phyloP scores from a whole-genome alignment of 495 filamentous ascomycete genomes.

The Viridothelium virens region DNA sequence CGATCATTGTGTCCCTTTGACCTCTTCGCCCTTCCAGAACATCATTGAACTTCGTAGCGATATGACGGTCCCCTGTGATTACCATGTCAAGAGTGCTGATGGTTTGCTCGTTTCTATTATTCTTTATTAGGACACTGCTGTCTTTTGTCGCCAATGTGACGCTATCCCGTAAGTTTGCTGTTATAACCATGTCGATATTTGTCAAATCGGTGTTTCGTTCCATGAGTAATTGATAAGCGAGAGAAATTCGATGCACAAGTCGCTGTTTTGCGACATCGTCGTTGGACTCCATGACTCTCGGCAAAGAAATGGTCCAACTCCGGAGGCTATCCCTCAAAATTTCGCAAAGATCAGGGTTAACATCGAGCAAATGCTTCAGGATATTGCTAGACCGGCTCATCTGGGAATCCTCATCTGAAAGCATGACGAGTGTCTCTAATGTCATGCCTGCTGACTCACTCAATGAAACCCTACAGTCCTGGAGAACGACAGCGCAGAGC shows the following conservation, averaged over 20 bases:
- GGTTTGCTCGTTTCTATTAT: conserved; percentile 31
- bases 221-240: conserved; percentile 60
- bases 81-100: conserved; percentile 19
- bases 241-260: conserved; percentile 64
- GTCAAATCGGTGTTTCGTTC: conserved; percentile 59
- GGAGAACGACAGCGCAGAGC: conserved; percentile 65
- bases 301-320: conserved; percentile 71
- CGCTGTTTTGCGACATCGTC: conserved; percentile 70
- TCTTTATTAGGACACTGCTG: conserved; percentile 16
- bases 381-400: conserved; percentile 36
- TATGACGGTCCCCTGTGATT: neutral
- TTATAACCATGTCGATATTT: conserved; percentile 60
- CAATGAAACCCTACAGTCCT: conserved; percentile 69
- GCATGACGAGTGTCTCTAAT: conserved; percentile 70
- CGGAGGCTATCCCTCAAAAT: conserved; percentile 65
- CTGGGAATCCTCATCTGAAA: conserved; percentile 43
- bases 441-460: conserved; percentile 60
- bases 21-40: conserved; percentile 24
- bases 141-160: conserved; percentile 33
- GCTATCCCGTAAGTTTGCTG: conserved; percentile 55
- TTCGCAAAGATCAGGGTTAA: conserved; percentile 57
- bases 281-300: conserved; percentile 73
- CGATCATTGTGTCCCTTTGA: conserved; percentile 28
- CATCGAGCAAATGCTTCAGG: conserved; percentile 53
- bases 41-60: conserved; percentile 22